Evolutionary conservation across 2,329 filamentous ascomycete genomes (phyloP).

Genomic region (Xylariaceae sp.): DNA sequence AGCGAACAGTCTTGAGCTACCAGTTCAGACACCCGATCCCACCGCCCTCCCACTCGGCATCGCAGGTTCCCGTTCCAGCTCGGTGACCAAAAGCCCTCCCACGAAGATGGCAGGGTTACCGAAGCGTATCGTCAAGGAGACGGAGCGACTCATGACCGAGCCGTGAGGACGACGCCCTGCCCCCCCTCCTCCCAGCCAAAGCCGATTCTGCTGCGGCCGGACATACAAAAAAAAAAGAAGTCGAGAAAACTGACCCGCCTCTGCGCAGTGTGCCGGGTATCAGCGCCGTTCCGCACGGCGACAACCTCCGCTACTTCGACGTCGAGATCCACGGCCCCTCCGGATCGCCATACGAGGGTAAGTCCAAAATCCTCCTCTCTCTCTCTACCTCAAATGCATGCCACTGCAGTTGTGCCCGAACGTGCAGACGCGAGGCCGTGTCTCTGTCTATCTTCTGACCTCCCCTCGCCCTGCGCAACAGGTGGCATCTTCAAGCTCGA

Average conservation of each 20-base stretch:
- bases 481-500: conserved; percentile 91
- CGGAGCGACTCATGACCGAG: conserved; percentile 91
- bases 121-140: conserved; percentile 98
- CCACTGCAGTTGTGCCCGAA: too few species aligned
- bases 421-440: too few species aligned
- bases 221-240: too few species aligned
- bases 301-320: conserved; percentile 97
- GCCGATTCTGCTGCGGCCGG: too few species aligned
- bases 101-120: conserved; percentile 64
- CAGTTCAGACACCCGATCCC: too few species aligned
- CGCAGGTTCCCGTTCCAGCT: too few species aligned
- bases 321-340: conserved; percentile 90
- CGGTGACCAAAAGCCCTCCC: too few species aligned
- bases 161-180: conserved; percentile 61
- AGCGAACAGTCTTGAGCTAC: too few species aligned
- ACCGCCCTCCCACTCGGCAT: too few species aligned
- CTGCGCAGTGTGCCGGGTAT: conserved; percentile 81
- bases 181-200: background rate
- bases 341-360: conserved; percentile 92
- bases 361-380: conserved; percentile 10
- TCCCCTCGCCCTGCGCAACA: conserved; percentile 22
- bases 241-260: conserved; percentile 2
- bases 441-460: conserved; percentile 3
- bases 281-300: conserved; percentile 89
- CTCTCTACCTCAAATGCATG: background rate